Base-by-base conservation (phyloP, 345 rosid species). In the Moringa oleifera region DNA sequence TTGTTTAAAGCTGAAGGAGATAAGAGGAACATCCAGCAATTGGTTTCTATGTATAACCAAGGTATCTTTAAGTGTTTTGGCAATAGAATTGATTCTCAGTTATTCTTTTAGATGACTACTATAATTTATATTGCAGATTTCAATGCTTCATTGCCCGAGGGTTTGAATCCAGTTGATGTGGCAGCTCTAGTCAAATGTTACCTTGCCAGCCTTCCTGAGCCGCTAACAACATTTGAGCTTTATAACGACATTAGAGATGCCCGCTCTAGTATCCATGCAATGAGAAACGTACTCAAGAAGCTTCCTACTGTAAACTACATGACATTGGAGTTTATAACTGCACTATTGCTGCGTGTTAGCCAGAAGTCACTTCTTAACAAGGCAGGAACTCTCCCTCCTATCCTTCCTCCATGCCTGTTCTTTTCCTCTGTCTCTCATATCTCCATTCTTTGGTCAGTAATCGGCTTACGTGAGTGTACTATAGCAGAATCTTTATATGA, bases 121-220 rank as follows among this genome's bases (percentile, higher is more conserved):
- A 22, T 66, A 8, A 50, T 53, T 59, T 73, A 9, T 75, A 65
- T 53, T 61, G 23, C 81, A 93, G 98, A 90, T 73, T 76, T 78
- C 45, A 80, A 73, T 65, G 84, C 90, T 31, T 67, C 87, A 66
- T 70, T 90, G 68, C 96, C 94, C 6, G 98, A 90, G 71, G 89
- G 91, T 23, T 51, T 84, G 62, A 85, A 75, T 74, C 83, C 96
- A 57, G 49, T 80, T 74, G 90, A 86, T 68, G 86, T 85, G 19
- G 96, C 98, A 19, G 86, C 82, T 58, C 80, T 93, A 20, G 61
- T 73, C 67, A 93, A 93, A 68, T 93, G 77, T 71, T 93, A 88
- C 72, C 89, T 93, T 51, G 90, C 97, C 19, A 93, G 98, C 76
- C 97, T 93, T 81, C 96, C 97, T 0, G 85, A 79, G 69, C 96